Evolutionary conservation across 2,329 filamentous ascomycete genomes (phyloP).

Genomic region (Bipolaris sorokiniana): DNA sequence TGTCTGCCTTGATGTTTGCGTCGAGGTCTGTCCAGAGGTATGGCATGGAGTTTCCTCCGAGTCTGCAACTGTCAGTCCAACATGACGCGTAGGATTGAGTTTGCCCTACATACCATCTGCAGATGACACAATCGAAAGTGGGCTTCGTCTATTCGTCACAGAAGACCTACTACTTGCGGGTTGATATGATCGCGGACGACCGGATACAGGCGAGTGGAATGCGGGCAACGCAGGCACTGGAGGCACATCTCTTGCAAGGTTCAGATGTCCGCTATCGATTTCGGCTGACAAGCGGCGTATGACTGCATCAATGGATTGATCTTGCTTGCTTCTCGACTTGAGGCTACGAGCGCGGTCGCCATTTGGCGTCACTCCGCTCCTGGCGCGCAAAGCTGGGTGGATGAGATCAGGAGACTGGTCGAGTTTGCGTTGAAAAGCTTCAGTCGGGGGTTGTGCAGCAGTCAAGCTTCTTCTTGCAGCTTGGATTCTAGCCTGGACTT

Average conservation of each 20-base stretch:
- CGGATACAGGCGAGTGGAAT: conserved; percentile 4
- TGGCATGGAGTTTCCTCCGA: conserved; percentile 4
- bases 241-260: background rate
- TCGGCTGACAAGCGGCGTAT: conserved; percentile 29
- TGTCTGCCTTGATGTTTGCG: conserved; percentile 11
- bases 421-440: conserved; percentile 17
- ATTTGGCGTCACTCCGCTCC: conserved; percentile 10
- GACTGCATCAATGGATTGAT: conserved; percentile 28
- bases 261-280: background rate
- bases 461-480: conserved; percentile 24
- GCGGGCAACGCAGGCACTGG: conserved; percentile 8
- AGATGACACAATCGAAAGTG: conserved; percentile 23
- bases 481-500: conserved; percentile 28
- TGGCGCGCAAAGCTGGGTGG: conserved; percentile 16
- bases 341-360: conserved; percentile 7
- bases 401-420: conserved; percentile 19
- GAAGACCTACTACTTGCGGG: conserved; percentile 21
- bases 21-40: conserved; percentile 14
- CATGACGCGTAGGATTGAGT: background rate
- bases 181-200: conserved; percentile 12
- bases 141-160: conserved; percentile 20
- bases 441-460: conserved; percentile 13
- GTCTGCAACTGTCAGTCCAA: conserved; percentile 10
- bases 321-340: conserved; percentile 10
- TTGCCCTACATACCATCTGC: conserved; percentile 12